These are phyloP conservation scores for Cylindrotheca fusiformis DNA, from an alignment of 108 stramenopile genomes.

Conservation along the genomic window DNA sequence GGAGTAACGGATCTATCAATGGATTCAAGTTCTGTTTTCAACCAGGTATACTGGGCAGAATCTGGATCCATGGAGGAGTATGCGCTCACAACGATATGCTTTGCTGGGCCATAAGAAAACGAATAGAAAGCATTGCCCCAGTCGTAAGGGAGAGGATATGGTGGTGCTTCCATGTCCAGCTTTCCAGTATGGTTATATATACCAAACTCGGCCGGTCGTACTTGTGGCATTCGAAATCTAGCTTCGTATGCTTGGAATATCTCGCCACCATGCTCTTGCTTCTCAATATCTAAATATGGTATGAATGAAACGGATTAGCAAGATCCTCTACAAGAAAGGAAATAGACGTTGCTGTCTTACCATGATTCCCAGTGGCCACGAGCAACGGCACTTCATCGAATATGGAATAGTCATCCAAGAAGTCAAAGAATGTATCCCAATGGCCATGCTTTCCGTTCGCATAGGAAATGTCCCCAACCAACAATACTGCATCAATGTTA, in stretches of 20 bases:
- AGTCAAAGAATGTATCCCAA: conserved; percentile 88
- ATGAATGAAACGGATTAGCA: neutral
- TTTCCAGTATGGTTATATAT: conserved; percentile 33
- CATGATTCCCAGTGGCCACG: conserved; percentile 76
- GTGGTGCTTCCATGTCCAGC: conserved; percentile 54
- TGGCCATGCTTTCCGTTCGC: conserved; percentile 56
- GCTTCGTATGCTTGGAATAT: conserved; percentile 72
- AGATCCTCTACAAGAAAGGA: too few relatives aligned
- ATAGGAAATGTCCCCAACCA: conserved; percentile 85
- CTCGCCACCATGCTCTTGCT: conserved; percentile 40
- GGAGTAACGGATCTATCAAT: conserved; percentile 76
- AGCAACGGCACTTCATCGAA: conserved; percentile 59
- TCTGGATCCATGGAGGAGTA: conserved; percentile 68
- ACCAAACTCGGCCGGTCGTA: conserved; percentile 55
- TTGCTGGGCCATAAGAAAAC: conserved; percentile 65
- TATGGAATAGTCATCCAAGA: conserved; percentile 58
- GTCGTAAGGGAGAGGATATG: conserved; percentile 72
- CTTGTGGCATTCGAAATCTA: conserved; percentile 78
- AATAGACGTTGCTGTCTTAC: conserved; percentile 1
- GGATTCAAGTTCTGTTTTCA: conserved; percentile 54
- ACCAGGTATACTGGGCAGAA: conserved; percentile 72
- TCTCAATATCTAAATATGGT: conserved; percentile 63
- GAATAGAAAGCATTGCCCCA: conserved; percentile 84
- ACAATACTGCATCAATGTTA: conserved; percentile 46
- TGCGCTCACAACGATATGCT: conserved; percentile 71